Conservation (phyloP, 2,329 filamentous ascomycete genomes). For the Allantophomopsis lycopodina region DNA sequence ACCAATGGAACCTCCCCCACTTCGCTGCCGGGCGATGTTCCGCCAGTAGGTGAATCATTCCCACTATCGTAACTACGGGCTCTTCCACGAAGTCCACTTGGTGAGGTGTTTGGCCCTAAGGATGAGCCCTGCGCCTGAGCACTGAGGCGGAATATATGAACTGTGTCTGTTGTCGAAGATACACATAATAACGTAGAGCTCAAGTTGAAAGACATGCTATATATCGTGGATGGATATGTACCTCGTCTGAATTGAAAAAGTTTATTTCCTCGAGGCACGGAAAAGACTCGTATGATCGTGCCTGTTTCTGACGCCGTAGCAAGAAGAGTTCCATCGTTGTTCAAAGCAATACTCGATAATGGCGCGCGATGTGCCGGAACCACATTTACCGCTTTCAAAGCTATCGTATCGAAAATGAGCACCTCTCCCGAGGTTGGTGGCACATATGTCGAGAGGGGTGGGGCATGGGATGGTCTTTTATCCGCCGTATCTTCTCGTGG, state of each 20-base stretch:
- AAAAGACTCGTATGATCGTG: conserved; percentile 93
- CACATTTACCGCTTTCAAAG: conserved; percentile 85
- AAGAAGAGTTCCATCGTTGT: conserved; percentile 80
- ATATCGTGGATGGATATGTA: conserved; percentile 90
- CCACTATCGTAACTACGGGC: conserved; percentile 39
- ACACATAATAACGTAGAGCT: conserved; percentile 88
- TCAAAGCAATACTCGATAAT: conserved; percentile 79
- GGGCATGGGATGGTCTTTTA: conserved; percentile 63
- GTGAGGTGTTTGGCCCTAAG: conserved; percentile 18
- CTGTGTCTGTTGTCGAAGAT: conserved; percentile 89
- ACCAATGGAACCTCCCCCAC: conserved; percentile 12
- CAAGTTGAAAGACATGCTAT: conserved; percentile 97
- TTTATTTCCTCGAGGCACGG: conserved; percentile 80
- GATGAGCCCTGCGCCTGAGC: conserved; percentile 25
- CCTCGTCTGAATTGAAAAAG: conserved; percentile 92
- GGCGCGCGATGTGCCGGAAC: conserved; percentile 91
- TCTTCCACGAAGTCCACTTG: conserved; percentile 11
- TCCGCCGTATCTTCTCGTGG: conserved; percentile 45
- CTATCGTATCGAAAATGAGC: conserved; percentile 79
- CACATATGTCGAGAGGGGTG: conserved; percentile 65
- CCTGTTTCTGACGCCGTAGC: conserved; percentile 96
- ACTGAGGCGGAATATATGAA: conserved; percentile 84
- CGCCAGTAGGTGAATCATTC: conserved; percentile 30
- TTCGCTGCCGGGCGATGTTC: conserved; percentile 16
- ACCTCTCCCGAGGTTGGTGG: conserved; percentile 83